Evolutionary conservation across 352 stramenopile species (phyloP), one percentile per base, ranked within the genome.

Genomic region (Phytopythium aichiense): DNA sequence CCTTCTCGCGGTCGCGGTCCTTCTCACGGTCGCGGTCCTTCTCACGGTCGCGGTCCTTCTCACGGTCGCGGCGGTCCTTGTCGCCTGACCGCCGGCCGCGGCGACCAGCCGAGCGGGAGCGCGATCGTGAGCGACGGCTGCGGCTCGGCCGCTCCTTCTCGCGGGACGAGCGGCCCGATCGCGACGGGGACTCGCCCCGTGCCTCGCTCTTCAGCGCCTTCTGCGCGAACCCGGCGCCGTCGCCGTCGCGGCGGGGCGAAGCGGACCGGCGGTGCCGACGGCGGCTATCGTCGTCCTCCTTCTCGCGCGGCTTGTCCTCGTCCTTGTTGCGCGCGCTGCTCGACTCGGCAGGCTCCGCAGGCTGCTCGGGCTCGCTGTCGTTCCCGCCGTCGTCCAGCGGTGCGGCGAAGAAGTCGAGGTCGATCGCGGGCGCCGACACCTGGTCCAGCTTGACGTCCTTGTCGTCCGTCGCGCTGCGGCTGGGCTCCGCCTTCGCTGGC

Each of bases 361-460:
- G n/a, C 12, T 64, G 61, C 28, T 71, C 79, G 45, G 69, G 82
- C 13, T 81, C 79, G 62, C 74, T 87, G 0, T 53, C 48, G 33
- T 76, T 60, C 15, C 72, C 64, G 33, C 73, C 71, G 25, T 91
- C 81, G 40, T 92, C 77, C 57, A 72, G 60, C 11, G 68, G 68
- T 56, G 73, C 71, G 30, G 71, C 66, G 56, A 94, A 61, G 61
- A 94, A 94, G 64, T 91, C 86, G 60, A 94, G 73, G 60, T 94
- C 86, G 65, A 94, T 94, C 4, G 86, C 86, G 56, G 86, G 86
- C 23, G 86, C 86, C 28, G 83, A 82, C 22, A 94, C 74, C 46
- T 91, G 74, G 49, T 94, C 80, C 48, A 87, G 60, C 66, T 92
- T 90, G 15, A 91, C 84, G 37, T 94, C 83, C 56, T 90, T 83